phyloP scores from a whole-genome alignment of 352 stramenopile genomes.

The Pythium rhizo-oryzae region DNA sequence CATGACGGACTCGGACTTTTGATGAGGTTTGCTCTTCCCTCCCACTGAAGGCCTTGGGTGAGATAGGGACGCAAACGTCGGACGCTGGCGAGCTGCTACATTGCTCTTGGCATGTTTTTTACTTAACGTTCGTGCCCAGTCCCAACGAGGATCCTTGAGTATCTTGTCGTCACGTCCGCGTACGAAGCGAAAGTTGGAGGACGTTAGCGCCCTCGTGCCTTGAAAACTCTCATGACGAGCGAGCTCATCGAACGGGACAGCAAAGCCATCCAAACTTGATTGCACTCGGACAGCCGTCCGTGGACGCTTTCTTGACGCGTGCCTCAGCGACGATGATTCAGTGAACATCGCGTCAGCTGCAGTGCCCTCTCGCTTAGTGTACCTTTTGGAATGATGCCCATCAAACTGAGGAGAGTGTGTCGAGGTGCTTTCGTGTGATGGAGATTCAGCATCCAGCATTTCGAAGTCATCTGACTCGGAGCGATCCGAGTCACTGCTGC shows the following conservation, averaged over 20 bases:
- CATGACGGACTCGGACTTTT: constrained; percentile 36
- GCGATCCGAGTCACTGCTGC: background rate
- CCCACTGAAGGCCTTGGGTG: background rate
- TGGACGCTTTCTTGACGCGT: constrained; percentile 10
- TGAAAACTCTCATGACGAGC: constrained; percentile 2
- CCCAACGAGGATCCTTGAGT: constrained; percentile 25
- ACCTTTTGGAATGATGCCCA: background rate
- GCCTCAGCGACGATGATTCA: background rate
- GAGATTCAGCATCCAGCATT: background rate
- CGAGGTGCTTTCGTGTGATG: background rate
- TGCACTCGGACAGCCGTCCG: background rate
- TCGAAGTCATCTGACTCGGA: constrained; percentile 17
- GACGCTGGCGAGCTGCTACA: background rate
- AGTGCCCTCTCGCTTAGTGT: background rate
- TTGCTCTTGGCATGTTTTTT: constrained; percentile 14
- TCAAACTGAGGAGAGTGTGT: background rate
- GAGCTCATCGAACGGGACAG: constrained; percentile 8
- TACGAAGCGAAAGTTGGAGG: constrained; percentile 25
- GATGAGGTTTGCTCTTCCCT: background rate
- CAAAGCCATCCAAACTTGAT: constrained; percentile 23
- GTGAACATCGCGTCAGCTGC: background rate
- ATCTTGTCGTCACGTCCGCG: constrained; percentile 9
- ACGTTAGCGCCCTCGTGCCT: background rate
- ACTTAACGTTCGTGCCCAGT: constrained; percentile 28
- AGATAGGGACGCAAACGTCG: background rate